phyloP scores from a whole-genome alignment of 2,329 filamentous ascomycete species.

The Dactylella cylindrospora region DNA sequence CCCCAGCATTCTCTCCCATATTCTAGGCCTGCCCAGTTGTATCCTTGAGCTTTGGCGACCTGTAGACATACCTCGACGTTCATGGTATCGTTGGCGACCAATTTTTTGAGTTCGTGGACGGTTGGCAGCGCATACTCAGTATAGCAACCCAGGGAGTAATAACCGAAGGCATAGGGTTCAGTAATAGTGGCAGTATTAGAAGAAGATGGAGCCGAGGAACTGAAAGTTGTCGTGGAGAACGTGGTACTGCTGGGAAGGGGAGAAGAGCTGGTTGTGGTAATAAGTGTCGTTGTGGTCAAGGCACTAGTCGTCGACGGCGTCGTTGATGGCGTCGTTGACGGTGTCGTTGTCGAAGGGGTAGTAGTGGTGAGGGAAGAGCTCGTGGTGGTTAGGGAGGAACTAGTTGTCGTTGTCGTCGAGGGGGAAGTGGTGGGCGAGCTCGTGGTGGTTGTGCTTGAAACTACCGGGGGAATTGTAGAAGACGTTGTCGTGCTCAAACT shows the following conservation, averaged over 20 bases:
- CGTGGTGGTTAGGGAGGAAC: constrained; percentile 45
- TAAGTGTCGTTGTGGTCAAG: constrained; percentile 4
- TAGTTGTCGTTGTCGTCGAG: constrained; percentile 48
- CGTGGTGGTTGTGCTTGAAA: constrained; percentile 43
- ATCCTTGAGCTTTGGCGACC: constrained; percentile 47
- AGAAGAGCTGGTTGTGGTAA: constrained; percentile 5
- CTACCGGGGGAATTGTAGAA: constrained; percentile 3
- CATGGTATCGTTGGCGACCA: constrained; percentile 47
- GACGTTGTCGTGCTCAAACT: constrained; percentile 6
- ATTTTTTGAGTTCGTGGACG: constrained; percentile 11
- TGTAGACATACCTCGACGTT: constrained; percentile 47
- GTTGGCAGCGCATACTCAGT: constrained; percentile 7
- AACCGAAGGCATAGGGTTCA: constrained; percentile 17
- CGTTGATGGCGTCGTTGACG: constrained; percentile 4
- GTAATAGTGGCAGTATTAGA: constrained; percentile 2
- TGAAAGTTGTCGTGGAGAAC: background rate
- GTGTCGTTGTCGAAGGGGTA: constrained; percentile 8
- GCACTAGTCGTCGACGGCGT: constrained; percentile 1
- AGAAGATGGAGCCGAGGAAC: constrained; percentile 3
- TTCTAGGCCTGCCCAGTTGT: constrained; percentile 48
- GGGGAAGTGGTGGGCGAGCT: constrained; percentile 42
- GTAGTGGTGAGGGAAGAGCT: constrained; percentile 4
- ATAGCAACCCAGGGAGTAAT: constrained; percentile 39
- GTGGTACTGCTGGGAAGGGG: constrained; percentile 7
- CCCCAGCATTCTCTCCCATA: constrained; percentile 49